Evolutionary conservation across 305 asterid genomes (phyloP), one percentile per base, ranked within the genome.

Genomic region (Solanum chacoense): DNA sequence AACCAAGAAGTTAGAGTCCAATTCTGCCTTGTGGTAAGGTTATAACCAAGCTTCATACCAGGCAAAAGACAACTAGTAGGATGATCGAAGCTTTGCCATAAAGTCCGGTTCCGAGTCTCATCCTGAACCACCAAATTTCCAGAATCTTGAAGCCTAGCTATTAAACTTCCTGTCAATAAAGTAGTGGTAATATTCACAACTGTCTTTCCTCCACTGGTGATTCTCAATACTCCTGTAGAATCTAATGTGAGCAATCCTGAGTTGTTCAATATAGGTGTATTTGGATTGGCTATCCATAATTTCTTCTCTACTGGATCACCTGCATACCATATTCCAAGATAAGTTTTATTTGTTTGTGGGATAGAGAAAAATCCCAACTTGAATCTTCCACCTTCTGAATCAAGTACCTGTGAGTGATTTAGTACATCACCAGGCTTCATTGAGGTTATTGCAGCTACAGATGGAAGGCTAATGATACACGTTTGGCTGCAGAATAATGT

Each of bases 1-100:
- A 87, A 72, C 93, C 90, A 91, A 88, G 93, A 91, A 36, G 89
- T 85, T 5, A 89, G 35, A 2, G 91, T 90, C 91, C 91, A 91
- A 45, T 90, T 90, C 67, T 84, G 75, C 31, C 45, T 13, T 7
- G 88, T 86, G 1, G 91, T 88, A 18, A 85, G 87, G 50, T 91
- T 90, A 74, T 79, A 87, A 10, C 91, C 93, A 69, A 69, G 75
- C 20, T 69, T 69, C 75, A 69, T 69, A 69, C 75, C 75, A 69
- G 75, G 75, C 32, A 69, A 69, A 69, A 69, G 34, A 69, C 75
- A 69, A 69, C 20, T 69, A 1, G 75, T 69, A 69, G 75, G 75
- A 69, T 69, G 75, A 69, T 69, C 75, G 0, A 69, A 69, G 75
- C 75, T 69, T 69, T 69, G 75, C 75, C 75, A 69, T 11, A 11